These are phyloP conservation scores for Dioscorea cayenensis DNA, from an alignment of 116 monocot species.

Conservation along the genomic window DNA sequence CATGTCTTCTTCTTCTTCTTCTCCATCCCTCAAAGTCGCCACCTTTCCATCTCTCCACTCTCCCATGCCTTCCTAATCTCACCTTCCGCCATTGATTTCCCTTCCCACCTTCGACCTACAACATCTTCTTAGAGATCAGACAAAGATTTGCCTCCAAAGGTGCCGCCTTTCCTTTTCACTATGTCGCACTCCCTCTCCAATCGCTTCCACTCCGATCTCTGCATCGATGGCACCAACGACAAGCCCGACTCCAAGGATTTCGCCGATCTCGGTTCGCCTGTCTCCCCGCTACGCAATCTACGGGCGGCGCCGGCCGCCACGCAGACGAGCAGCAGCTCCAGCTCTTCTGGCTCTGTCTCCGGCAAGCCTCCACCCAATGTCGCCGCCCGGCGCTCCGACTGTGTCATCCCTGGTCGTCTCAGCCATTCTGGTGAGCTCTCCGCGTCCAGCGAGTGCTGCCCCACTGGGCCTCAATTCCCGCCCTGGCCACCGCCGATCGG, in stretches of 20 bases:
- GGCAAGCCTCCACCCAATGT: slow-evolving; percentile 6
- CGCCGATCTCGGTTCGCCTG: slow-evolving; percentile 40
- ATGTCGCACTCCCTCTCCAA: slow-evolving; percentile 26
- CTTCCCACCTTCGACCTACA: not conserved
- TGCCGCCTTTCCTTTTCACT: not conserved
- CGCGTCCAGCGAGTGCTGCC: not conserved
- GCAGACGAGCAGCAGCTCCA: slow-evolving; percentile 19
- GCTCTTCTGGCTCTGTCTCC: slow-evolving; percentile 46
- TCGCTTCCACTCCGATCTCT: slow-evolving; percentile 21
- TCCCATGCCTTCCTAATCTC: not conserved
- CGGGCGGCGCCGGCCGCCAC: slow-evolving; percentile 15
- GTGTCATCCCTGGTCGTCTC: not conserved
- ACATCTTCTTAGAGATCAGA: slow-evolving; percentile 1
- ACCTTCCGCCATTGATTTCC: not conserved
- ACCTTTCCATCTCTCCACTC: not conserved
- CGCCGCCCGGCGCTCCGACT: slow-evolving; percentile 32
- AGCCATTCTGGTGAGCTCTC: slow-evolving; percentile 24
- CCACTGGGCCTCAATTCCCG: not conserved
- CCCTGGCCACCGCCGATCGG: slow-evolving; percentile 6
- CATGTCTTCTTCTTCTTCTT: slow-evolving; percentile 1
- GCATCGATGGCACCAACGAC: slow-evolving; percentile 15
- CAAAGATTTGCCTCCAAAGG: not conserved
- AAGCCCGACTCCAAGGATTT: slow-evolving; percentile 54
- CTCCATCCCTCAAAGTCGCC: slow-evolving; percentile 4
- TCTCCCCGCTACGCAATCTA: slow-evolving; percentile 39